Evolutionary conservation across 2,329 filamentous ascomycete species (phyloP).

Genomic region (Hortaea sp.): DNA sequence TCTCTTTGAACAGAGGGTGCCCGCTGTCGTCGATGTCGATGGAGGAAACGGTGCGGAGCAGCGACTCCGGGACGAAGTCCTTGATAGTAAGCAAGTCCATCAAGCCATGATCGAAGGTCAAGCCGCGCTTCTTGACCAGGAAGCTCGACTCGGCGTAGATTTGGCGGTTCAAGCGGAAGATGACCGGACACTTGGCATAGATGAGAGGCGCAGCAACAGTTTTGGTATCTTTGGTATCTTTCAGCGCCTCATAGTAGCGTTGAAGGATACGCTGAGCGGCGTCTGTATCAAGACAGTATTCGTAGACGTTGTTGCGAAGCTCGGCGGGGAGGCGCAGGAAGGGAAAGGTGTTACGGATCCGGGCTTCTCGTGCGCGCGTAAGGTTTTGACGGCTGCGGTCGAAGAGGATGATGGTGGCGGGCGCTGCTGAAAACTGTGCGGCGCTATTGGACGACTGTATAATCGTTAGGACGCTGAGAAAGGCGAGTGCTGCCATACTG

Average conservation of each 20-base stretch:
- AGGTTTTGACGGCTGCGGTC: constrained; percentile 6
- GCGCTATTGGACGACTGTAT: not conserved
- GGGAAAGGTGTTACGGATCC: constrained; percentile 13
- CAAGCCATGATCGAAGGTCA: constrained; percentile 23
- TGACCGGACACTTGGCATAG: constrained; percentile 14
- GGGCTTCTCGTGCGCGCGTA: constrained; percentile 11
- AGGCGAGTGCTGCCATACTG: no score
- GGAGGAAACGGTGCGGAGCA: constrained; percentile 17
- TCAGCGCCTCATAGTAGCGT: constrained; percentile 10
- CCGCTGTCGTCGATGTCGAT: constrained; percentile 74
- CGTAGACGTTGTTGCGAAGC: constrained; percentile 18
- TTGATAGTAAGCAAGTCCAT: constrained; percentile 12
- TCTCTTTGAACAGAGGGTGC: constrained; percentile 56
- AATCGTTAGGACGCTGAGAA: not conserved
- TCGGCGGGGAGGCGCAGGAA: constrained; percentile 20
- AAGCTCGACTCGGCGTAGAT: constrained; percentile 22
- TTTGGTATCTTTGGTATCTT: constrained; percentile 2
- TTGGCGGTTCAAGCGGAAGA: constrained; percentile 27
- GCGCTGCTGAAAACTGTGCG: not conserved
- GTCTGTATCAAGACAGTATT: constrained; percentile 8
- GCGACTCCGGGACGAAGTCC: constrained; percentile 11
- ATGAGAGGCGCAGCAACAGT: constrained; percentile 3
- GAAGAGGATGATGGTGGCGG: not conserved
- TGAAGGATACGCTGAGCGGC: constrained; percentile 12
- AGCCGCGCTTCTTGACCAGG: constrained; percentile 16